These are phyloP conservation scores for Nicotiana otophora DNA, from an alignment of 257 asterid genomes.

Conservation along the genomic window DNA sequence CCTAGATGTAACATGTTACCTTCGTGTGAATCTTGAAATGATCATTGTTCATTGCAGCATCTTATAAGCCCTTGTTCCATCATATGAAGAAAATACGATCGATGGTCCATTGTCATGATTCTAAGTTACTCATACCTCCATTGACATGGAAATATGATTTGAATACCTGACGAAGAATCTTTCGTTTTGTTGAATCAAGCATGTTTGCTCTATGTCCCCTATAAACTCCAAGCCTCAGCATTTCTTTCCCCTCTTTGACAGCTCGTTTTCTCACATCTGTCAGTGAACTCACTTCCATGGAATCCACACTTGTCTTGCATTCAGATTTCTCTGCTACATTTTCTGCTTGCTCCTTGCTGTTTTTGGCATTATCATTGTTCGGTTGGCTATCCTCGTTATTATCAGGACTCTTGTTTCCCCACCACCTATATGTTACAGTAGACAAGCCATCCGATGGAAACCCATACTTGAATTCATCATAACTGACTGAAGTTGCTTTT, in stretches of 20 bases:
- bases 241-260: constrained; percentile 45
- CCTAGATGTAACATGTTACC: background rate
- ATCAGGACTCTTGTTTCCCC: constrained; percentile 39
- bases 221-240: constrained; percentile 47
- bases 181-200: constrained; percentile 33
- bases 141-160: constrained; percentile 42
- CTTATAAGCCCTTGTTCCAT: background rate
- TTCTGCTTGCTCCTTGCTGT: background rate
- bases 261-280: constrained; percentile 51
- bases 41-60: background rate
- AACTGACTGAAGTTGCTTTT: constrained; percentile 23
- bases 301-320: constrained; percentile 11
- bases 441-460: constrained; percentile 74
- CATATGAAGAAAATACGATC: background rate
- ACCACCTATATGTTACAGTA: constrained; percentile 52
- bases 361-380: background rate
- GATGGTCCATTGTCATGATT: constrained; percentile 17
- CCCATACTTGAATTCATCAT: constrained; percentile 72
- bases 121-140: constrained; percentile 24
- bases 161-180: constrained; percentile 52
- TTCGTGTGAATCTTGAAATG: background rate
- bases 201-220: constrained; percentile 23
- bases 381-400: constrained; percentile 9
- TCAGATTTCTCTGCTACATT: constrained; percentile 9
- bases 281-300: constrained; percentile 26